Base-by-base conservation (phyloP, 1,284 basidiomycete genomes). In the Ceratobasidium sp. region DNA sequence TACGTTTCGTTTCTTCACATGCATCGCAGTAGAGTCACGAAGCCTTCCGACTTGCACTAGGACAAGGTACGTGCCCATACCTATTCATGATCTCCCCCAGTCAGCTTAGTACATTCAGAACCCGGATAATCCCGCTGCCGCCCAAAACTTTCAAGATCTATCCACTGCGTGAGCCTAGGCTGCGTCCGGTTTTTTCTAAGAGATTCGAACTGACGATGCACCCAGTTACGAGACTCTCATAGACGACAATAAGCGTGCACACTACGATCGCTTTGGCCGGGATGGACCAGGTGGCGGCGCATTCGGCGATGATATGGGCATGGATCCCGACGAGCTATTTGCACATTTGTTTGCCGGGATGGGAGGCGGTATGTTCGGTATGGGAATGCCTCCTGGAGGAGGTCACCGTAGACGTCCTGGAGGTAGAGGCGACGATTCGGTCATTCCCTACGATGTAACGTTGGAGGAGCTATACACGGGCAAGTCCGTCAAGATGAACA, bases 381-480 rank as follows among this genome's bases (percentile, higher is more conserved):
- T 89, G 74, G 85, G 85, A 57, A 40, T 40, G 38, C 10, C 10
- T 17, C 73, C 84, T 67, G 82, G 83, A n/a, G n/a, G n/a, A n/a
- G n/a, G n/a, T n/a, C n/a, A 58, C 54, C 69, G 64, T 52, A 52
- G 69, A 62, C 72, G 50, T 55, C 82, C 81, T 68, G 83, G 80
- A 56, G 78, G 74, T 69, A 79, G 75, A 62, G 87, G 88, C 15
- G 82, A 88, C 72, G 89, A 94, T 78, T 88, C 90, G 6, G 82
- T 89, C 38, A 88, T 97, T 72, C 86, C 88, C 1, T 92, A 96
- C 77, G 84, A 91, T 20, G 93, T 98, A 69, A 90, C 91, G 3
- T 83, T 99, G 38, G 94, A 97, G 77, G 96, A 98, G 77, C 82
- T 96, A 31, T 98, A 94, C 80, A 92, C 90, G 71, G 96, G 96